Conservation (phyloP, 2,329 filamentous ascomycete genomes). For the Amesomyces nigricolor region DNA sequence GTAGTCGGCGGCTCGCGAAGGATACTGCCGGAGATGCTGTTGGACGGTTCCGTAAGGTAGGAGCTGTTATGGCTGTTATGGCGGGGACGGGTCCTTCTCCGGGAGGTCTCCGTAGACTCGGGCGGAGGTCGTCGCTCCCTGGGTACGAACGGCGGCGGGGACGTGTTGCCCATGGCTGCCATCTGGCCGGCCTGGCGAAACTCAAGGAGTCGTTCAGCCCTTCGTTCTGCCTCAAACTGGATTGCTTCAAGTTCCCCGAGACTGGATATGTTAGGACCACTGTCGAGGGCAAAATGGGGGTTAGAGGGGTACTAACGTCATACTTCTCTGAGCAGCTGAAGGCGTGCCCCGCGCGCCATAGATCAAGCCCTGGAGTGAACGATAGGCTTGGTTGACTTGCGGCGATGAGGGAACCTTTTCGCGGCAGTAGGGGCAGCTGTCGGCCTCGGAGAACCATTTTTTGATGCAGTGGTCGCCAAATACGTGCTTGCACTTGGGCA, state of each 20-base stretch:
- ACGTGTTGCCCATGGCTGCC: too few species aligned
- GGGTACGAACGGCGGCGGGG: slow-evolving; percentile 3
- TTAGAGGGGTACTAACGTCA: background rate
- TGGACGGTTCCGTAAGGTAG: slow-evolving; percentile 11
- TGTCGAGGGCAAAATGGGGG: too few species aligned
- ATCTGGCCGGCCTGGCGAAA: too few species aligned
- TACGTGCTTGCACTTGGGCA: slow-evolving; percentile 58
- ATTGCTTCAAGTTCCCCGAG: too few species aligned
- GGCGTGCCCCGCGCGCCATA: background rate
- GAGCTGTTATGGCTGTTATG: slow-evolving; percentile 25
- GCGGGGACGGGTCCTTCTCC: slow-evolving; percentile 26
- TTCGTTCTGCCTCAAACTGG: too few species aligned
- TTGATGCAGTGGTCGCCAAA: slow-evolving; percentile 61
- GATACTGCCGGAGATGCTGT: background rate
- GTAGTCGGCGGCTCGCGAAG: background rate
- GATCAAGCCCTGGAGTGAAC: slow-evolving; percentile 11
- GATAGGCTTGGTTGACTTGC: slow-evolving; percentile 8
- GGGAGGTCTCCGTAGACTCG: slow-evolving; percentile 20
- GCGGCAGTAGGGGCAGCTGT: slow-evolving; percentile 60
- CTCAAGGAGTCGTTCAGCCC: too few species aligned
- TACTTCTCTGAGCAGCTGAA: background rate
- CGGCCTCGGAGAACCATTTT: slow-evolving; percentile 58
- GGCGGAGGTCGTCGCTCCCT: slow-evolving; percentile 26
- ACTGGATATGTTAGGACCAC: too few species aligned
- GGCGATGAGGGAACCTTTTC: slow-evolving; percentile 52